Percentiles rank a stretch among this genome's conserved stretches.
These are phyloP conservation scores for Hypoxylon fuscum DNA, from an alignment of 495 filamentous ascomycete genomes.

Conservation along the genomic window DNA sequence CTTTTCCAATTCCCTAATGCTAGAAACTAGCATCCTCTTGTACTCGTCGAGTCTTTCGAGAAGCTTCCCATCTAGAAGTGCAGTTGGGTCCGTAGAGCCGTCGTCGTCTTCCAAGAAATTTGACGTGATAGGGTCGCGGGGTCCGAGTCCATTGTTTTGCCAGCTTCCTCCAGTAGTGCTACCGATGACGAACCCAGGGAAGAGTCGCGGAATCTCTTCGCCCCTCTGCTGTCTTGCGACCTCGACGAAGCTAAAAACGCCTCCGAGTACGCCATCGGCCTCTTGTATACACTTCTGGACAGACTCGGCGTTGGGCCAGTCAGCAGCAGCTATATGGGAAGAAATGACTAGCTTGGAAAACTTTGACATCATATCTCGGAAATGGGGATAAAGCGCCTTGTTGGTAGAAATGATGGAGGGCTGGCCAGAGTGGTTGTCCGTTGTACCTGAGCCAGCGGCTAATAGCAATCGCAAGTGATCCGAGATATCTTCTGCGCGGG, in stretches of 20 bases:
- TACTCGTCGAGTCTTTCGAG: slow-evolving; percentile 87
- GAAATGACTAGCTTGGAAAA: slow-evolving; percentile 98
- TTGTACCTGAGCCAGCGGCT: slow-evolving; percentile 93
- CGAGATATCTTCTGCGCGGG: slow-evolving; percentile 93
- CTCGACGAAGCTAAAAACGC: slow-evolving; percentile 94
- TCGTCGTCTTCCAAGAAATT: slow-evolving; percentile 90
- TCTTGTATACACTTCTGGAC: slow-evolving; percentile 93
- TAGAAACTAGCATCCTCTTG: slow-evolving; percentile 78
- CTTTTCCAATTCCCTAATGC: slow-evolving; percentile 86
- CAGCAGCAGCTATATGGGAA: slow-evolving; percentile 96
- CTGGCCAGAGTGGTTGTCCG: slow-evolving; percentile 97
- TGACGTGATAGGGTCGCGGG: slow-evolving; percentile 71
- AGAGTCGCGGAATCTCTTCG: slow-evolving; percentile 85
- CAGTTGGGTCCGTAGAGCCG: slow-evolving; percentile 73
- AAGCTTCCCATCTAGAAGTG: slow-evolving; percentile 74
- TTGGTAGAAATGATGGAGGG: slow-evolving; percentile 99
- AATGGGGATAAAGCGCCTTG: slow-evolving; percentile 94
- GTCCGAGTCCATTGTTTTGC: slow-evolving; percentile 86
- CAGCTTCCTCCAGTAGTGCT: slow-evolving; percentile 86
- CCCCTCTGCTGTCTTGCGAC: slow-evolving; percentile 91
- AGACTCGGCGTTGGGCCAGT: slow-evolving; percentile 88
- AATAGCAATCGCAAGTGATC: slow-evolving; percentile 94
- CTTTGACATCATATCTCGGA: slow-evolving; percentile 99
- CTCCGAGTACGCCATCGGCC: slow-evolving; percentile 91
- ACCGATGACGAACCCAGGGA: slow-evolving; percentile 89